A percentile compares a stretch with the other conserved stretches of the same genome.
These are phyloP conservation scores for Phialemoniopsis sp. DNA, from an alignment of 2,329 filamentous ascomycete genomes.

Conservation along the genomic window DNA sequence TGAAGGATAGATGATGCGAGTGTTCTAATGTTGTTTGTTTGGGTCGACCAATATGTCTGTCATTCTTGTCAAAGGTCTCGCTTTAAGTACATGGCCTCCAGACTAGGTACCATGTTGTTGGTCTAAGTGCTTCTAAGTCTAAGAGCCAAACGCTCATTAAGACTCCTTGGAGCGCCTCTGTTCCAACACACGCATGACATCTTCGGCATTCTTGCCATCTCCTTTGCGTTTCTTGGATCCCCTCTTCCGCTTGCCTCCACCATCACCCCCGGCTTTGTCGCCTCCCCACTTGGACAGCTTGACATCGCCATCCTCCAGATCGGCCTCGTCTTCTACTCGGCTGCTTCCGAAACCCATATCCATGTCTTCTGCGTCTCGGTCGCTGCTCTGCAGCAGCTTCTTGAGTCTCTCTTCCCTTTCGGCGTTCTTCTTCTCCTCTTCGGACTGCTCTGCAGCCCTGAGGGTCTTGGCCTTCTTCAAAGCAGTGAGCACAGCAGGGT, in stretches of 20 bases:
- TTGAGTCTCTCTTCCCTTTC: constrained; percentile 64
- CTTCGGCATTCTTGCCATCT: constrained; percentile 71
- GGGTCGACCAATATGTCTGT: too few relatives aligned
- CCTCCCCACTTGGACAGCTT: constrained; percentile 65
- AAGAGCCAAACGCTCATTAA: too few relatives aligned
- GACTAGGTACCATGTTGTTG: too few relatives aligned
- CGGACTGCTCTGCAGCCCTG: constrained; percentile 38
- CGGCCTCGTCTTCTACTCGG: constrained; percentile 83
- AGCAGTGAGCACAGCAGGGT: constrained; percentile 77
- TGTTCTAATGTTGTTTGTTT: too few relatives aligned
- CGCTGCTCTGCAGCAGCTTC: constrained; percentile 68
- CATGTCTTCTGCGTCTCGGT: constrained; percentile 83
- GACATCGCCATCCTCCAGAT: constrained; percentile 64
- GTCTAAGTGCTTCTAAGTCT: too few relatives aligned
- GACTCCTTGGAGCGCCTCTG: constrained; percentile 22
- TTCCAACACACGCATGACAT: constrained; percentile 78
- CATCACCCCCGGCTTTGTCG: constrained; percentile 29
- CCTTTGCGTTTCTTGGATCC: constrained; percentile 73
- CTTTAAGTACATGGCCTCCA: too few relatives aligned
- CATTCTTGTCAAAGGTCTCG: too few relatives aligned
- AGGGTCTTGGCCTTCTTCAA: constrained; percentile 78
- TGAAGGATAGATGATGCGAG: too few relatives aligned
- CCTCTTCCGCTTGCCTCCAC: constrained; percentile 61
- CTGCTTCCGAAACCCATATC: constrained; percentile 93
- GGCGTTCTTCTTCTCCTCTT: constrained; percentile 33